Base-by-base conservation (phyloP, 371 early-diverging fungal species). In the Saksenaea vasiformis region DNA sequence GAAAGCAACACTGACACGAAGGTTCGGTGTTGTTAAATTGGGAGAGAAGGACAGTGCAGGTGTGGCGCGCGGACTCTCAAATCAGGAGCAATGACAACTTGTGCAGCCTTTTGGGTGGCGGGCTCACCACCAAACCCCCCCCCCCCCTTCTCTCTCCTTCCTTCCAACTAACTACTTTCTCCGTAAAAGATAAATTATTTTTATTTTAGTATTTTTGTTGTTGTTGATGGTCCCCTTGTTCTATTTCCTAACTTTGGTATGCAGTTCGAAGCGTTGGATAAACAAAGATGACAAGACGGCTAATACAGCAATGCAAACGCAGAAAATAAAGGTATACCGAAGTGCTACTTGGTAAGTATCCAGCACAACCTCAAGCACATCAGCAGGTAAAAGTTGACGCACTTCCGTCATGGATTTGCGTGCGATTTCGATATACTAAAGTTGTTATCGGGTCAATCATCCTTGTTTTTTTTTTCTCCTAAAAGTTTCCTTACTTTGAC, bases 371-470 rank as follows among this genome's bases (percentile, higher is more conserved):
- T 65, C 61, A 22, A 78, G 61, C 14, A 78, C 59, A 53, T 80
- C 77, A 5, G 61, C 34, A 35, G 80, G 82, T 9, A 81, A 69
- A 9, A 82, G 41, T 2, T 57, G 37, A 11, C 77, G 75, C 13
- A 79, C 67, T 58, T 78, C 77, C n/a, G 62, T 74, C 72, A 80
- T 74, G 9, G 77, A 78, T 64, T 76, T 80, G 28, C 80, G 77
- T 22, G 75, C 81, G 63, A 75, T 74, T 31, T 78, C 78, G 58
- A 75, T 76, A 61, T 74, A 74, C 77, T 77, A 66, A 53, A 26
- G 35, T n/a, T n/a, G n/a, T n/a, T 44, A 54, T 14, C 53, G 14
- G 39, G 54, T 19, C 34, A 44, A 37, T 55, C 5, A 43, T n/a
- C 64, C 17, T 64, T 41, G 26, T 58, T 57, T 56, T 56, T 56